These are phyloP conservation scores for Luffa aegyptiaca DNA, from an alignment of 306 rosid genomes.

Conservation along the genomic window DNA sequence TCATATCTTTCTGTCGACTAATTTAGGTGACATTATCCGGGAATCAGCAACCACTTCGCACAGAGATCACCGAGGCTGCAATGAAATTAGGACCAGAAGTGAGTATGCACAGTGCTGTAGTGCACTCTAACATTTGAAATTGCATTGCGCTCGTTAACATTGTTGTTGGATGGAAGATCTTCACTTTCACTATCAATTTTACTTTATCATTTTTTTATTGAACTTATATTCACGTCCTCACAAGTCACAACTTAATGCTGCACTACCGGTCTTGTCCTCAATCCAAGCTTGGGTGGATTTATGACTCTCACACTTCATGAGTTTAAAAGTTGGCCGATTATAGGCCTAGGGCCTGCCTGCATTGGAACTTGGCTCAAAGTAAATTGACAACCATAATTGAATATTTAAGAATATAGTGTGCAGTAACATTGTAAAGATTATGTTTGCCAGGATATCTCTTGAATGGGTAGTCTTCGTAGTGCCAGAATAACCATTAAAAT, in stretches of 20 bases:
- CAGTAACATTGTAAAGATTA: neutral
- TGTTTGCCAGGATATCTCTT: neutral
- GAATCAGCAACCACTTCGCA: constrained; percentile 69
- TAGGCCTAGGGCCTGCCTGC: neutral
- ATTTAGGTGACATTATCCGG: constrained; percentile 74
- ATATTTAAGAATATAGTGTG: neutral
- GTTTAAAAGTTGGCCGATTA: neutral
- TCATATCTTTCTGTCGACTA: constrained; percentile 6
- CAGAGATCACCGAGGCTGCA: constrained; percentile 83
- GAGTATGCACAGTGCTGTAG: constrained; percentile 14
- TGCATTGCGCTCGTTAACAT: neutral
- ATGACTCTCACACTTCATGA: neutral
- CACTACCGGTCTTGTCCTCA: neutral
- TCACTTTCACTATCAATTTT: too few species aligned
- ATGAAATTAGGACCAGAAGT: constrained; percentile 87
- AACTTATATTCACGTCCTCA: neutral
- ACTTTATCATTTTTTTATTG: neutral
- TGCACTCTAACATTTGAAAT: neutral
- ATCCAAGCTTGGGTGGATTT: neutral
- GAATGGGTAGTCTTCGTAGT: neutral
- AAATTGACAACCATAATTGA: neutral
- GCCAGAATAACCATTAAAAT: neutral
- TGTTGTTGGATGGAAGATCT: too few species aligned
- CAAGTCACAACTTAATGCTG: neutral
- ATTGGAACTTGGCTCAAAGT: neutral